Percentiles rank a stretch among this genome's conserved stretches.
phyloP scores from a whole-genome alignment of 306 rosid species.

The Quillaja saponaria region DNA sequence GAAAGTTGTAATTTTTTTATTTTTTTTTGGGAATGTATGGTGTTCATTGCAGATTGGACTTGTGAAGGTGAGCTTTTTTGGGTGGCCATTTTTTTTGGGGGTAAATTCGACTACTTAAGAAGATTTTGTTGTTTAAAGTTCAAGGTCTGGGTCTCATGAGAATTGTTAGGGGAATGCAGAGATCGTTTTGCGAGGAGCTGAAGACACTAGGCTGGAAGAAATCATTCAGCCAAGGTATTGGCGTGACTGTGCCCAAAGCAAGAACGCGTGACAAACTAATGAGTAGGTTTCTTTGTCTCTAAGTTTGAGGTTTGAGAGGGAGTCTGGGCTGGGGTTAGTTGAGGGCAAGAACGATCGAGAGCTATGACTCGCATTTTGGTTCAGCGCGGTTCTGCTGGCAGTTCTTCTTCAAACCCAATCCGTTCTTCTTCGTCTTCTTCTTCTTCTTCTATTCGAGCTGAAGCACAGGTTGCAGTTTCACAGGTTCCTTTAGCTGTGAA shows the following conservation, averaged over 20 bases:
- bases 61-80: constrained; percentile 20
- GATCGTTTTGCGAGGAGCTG: constrained; percentile 77
- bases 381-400: constrained; percentile 71
- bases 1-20: constrained; percentile 26
- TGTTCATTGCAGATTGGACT: constrained; percentile 58
- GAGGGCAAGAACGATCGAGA: constrained; percentile 12
- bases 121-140: constrained; percentile 82
- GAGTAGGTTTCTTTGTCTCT: constrained; percentile 37
- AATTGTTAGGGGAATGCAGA: constrained; percentile 99
- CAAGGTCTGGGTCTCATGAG: constrained; percentile 95
- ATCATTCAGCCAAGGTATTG: constrained; percentile 77
- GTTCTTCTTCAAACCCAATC: constrained; percentile 60
- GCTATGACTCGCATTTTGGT: constrained; percentile 78
- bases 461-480: constrained; percentile 43
- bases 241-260: constrained; percentile 85
- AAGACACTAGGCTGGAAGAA: constrained; percentile 57
- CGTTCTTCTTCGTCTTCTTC: constrained; percentile 52
- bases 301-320: constrained; percentile 24
- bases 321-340: constrained; percentile 22
- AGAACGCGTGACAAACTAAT: constrained; percentile 80
- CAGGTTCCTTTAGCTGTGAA: constrained; percentile 42
- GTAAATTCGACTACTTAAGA: constrained; percentile 63
- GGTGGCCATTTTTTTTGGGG: constrained; percentile 35
- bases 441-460: constrained; percentile 51
- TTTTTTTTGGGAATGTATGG: constrained; percentile 34